Conservation (phyloP, 2,329 filamentous ascomycete species). For the Phialemoniopsis sp. region DNA sequence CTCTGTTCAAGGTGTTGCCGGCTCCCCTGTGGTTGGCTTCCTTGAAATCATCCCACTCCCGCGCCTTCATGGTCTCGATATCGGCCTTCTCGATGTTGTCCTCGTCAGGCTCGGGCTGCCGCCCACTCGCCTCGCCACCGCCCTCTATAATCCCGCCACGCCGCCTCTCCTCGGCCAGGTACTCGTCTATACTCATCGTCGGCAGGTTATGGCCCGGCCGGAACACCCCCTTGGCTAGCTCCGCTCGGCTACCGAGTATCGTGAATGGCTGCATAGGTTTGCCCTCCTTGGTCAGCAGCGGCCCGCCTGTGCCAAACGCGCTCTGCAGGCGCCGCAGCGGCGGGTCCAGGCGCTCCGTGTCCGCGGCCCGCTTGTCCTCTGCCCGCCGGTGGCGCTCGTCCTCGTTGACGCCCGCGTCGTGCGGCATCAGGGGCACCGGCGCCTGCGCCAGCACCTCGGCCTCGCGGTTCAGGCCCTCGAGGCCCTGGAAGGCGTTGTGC, state of each 20-base stretch:
- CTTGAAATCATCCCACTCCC: constrained; percentile 91
- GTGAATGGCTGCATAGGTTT: constrained; percentile 91
- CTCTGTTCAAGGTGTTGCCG: constrained; percentile 80
- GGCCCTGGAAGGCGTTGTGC: constrained; percentile 77
- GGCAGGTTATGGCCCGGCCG: constrained; percentile 87
- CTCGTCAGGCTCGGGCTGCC: constrained; percentile 73
- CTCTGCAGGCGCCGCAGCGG: constrained; percentile 48
- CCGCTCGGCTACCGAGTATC: constrained; percentile 70
- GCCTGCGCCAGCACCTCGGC: constrained; percentile 75
- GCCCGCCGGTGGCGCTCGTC: constrained; percentile 32
- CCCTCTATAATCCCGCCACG: constrained; percentile 89
- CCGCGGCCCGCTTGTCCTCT: constrained; percentile 40
- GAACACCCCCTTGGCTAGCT: constrained; percentile 78
- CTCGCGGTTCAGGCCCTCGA: constrained; percentile 87
- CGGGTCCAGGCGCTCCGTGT: constrained; percentile 71
- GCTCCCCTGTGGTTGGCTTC: constrained; percentile 84
- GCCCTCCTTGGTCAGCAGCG: constrained; percentile 72
- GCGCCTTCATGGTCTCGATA: constrained; percentile 85
- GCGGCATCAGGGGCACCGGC: constrained; percentile 45
- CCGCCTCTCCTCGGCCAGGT: constrained; percentile 83
- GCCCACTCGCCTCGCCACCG: constrained; percentile 70
- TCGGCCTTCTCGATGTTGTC: constrained; percentile 87
- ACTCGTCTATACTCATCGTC: constrained; percentile 98
- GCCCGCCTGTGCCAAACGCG: constrained; percentile 48
- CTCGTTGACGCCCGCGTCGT: constrained; percentile 33